phyloP scores from a whole-genome alignment of 352 stramenopile genomes.

The Saprolegnia parasitica region DNA sequence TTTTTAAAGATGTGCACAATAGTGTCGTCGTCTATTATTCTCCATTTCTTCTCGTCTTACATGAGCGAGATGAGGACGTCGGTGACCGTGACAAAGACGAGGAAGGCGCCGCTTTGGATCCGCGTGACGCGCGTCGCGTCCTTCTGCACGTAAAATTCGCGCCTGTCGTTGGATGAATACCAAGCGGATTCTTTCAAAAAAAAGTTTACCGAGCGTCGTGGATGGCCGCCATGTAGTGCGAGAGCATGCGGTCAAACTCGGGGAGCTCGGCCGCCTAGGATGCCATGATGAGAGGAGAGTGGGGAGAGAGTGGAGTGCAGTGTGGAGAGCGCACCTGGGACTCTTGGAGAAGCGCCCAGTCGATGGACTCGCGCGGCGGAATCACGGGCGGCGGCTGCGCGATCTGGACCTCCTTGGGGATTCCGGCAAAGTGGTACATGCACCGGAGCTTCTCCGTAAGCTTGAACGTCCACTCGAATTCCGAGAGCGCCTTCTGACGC shows the following conservation, averaged over 20 bases:
- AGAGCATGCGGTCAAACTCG: conserved; percentile 13
- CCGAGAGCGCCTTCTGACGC: neutral
- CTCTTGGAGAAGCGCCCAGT: neutral
- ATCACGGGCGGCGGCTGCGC: conserved; percentile 16
- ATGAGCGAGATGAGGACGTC: conserved; percentile 8
- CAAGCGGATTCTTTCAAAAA: neutral
- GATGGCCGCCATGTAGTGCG: conserved; percentile 11
- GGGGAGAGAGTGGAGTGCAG: neutral
- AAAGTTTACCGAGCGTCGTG: conserved; percentile 6
- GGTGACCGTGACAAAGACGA: conserved; percentile 16
- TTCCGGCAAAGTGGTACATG: conserved; percentile 23
- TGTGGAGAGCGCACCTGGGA: conserved; percentile 1
- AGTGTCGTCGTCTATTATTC: too few species aligned
- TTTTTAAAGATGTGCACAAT: too few species aligned
- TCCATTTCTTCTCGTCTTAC: too few species aligned
- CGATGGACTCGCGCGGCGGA: conserved; percentile 5
- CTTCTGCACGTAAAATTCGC: conserved; percentile 17
- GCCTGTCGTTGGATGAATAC: neutral
- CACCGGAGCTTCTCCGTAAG: conserved; percentile 23
- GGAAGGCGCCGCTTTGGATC: conserved; percentile 3
- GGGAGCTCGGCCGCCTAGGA: neutral
- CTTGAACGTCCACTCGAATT: conserved; percentile 22
- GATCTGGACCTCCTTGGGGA: conserved; percentile 18
- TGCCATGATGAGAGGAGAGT: neutral
- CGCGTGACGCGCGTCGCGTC: conserved; percentile 13